Evolutionary conservation across 1,284 basidiomycete species (phyloP), one percentile per base, ranked within the genome.

Genomic region (Puccinia sorghi): DNA sequence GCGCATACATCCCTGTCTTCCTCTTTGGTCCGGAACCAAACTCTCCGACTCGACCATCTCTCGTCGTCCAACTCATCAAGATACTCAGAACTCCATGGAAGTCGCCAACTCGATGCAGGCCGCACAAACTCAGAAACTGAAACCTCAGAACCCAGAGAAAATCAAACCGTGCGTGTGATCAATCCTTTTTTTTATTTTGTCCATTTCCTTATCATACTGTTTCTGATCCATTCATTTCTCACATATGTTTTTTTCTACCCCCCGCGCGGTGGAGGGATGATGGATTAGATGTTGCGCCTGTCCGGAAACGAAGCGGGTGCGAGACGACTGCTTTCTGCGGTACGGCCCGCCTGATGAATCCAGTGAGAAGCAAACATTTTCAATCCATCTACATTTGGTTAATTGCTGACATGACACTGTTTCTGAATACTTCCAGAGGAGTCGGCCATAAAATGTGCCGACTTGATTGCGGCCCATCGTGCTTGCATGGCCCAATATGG

Each of bases 401-500:
- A 37, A 3, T 74, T 32, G 20, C 32, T 74, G 27, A 61, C 70
- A 25, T 41, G 17, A 13, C 32, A 25, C 25, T 59, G 22, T 57
- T 57, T 20, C 11, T 46, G 15, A n/a, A n/a, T n/a, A n/a, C n/a
- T n/a, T 61, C 12, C 48, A 78, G 66, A 39, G 15, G 76, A 78
- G 64, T 78, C 76, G 22, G 54, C 56, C 17, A 57, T 61, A 9
- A 78, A 69, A 67, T 78, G 76, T 43, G 66, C 67, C 43, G 76
- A 78, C 13, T 37, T 78, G 25, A 78, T 78, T 37, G 76, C 54
- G n/a, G 76, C 76, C 63, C 76, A 78, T 63, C 66, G 76, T 52
- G 67, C 66, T 50, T 78, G 76, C 46, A 78, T 78, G 76, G 76
- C 64, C 50, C 67, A 70, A 52, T 71, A 78, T 48, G 76, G 76